Evolutionary conservation across 352 stramenopile species (phyloP).

Genomic region (Plasmopara muralis): DNA sequence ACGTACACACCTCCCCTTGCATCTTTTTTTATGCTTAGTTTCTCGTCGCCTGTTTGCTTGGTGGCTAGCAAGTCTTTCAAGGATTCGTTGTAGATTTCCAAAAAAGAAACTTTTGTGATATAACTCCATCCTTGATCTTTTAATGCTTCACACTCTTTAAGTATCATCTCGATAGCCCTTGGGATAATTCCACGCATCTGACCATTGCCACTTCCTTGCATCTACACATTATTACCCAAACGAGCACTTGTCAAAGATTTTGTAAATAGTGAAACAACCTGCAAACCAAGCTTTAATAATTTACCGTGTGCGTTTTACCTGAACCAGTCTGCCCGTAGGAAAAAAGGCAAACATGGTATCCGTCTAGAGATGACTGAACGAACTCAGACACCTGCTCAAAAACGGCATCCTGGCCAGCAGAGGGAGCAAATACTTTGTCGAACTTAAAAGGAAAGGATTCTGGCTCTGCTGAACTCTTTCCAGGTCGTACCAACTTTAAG

Average conservation of each 20-base stretch:
- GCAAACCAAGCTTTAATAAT: neutral
- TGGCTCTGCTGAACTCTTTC: constrained; percentile 38
- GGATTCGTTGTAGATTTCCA: constrained; percentile 99
- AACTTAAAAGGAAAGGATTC: constrained; percentile 89
- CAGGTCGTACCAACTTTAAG: constrained; percentile 47
- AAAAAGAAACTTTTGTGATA: constrained; percentile 92
- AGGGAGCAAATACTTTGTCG: constrained; percentile 94
- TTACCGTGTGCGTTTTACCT: constrained; percentile 91
- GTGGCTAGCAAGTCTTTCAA: constrained; percentile 93
- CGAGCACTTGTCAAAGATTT: too few species aligned
- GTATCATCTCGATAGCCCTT: constrained; percentile 94
- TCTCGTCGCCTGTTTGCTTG: constrained; percentile 42
- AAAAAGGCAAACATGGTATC: constrained; percentile 96
- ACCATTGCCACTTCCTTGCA: constrained; percentile 95
- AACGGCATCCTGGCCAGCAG: constrained; percentile 89
- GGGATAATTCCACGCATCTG: constrained; percentile 97
- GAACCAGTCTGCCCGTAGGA: constrained; percentile 93
- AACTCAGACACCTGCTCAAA: constrained; percentile 97
- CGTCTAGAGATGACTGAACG: constrained; percentile 95
- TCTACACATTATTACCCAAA: constrained; percentile 33
- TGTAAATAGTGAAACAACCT: neutral
- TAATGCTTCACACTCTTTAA: constrained; percentile 48
- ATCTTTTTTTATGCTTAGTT: constrained; percentile 71
- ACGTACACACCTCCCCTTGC: constrained; percentile 56
- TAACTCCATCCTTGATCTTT: constrained; percentile 92